phyloP scores from a whole-genome alignment of 495 filamentous ascomycete genomes.

The Cairneyella variabilis region DNA sequence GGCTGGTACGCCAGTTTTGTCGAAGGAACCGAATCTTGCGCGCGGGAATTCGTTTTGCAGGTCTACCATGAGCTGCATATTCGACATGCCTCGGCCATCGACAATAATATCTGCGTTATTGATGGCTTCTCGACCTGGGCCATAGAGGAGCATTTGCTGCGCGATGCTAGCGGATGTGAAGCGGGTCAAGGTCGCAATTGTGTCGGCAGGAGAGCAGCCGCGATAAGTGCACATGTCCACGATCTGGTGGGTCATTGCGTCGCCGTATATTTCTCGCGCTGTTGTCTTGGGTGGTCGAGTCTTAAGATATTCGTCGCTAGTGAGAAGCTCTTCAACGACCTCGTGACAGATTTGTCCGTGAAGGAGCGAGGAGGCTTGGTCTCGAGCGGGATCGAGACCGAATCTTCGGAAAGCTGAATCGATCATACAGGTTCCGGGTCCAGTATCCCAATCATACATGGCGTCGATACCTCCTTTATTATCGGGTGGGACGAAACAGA shows the following conservation, averaged over 20 bases:
- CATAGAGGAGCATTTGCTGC: slow-evolving; percentile 27
- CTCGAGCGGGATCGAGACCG: slow-evolving; percentile 21
- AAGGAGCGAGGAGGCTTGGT: slow-evolving; percentile 18
- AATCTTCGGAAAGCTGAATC: slow-evolving; percentile 25
- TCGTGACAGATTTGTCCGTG: slow-evolving; percentile 24
- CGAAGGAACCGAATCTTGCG: slow-evolving; percentile 21
- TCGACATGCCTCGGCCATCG: slow-evolving; percentile 26
- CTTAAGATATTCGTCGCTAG: slow-evolving; percentile 18
- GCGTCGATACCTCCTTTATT: slow-evolving; percentile 25
- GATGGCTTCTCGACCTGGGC: slow-evolving; percentile 25
- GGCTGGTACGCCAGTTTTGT: slow-evolving; percentile 25
- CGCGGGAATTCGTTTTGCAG: slow-evolving; percentile 24
- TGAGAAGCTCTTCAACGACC: slow-evolving; percentile 22
- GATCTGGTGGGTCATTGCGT: slow-evolving; percentile 22
- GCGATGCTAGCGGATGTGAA: slow-evolving; percentile 26
- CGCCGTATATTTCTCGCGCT: slow-evolving; percentile 26
- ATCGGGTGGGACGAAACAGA: slow-evolving; percentile 25
- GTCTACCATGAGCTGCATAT: slow-evolving; percentile 23
- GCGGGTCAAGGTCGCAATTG: slow-evolving; percentile 25
- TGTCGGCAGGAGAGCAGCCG: slow-evolving; percentile 23
- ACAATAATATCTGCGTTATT: slow-evolving; percentile 26
- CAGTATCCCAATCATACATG: slow-evolving; percentile 31
- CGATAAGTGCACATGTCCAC: slow-evolving; percentile 19
- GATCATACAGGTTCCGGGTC: slow-evolving; percentile 26
- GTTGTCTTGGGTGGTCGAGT: slow-evolving; percentile 26